Evolutionary conservation across 305 asterid genomes (phyloP).

Genomic region (Fraxinus sp.): DNA sequence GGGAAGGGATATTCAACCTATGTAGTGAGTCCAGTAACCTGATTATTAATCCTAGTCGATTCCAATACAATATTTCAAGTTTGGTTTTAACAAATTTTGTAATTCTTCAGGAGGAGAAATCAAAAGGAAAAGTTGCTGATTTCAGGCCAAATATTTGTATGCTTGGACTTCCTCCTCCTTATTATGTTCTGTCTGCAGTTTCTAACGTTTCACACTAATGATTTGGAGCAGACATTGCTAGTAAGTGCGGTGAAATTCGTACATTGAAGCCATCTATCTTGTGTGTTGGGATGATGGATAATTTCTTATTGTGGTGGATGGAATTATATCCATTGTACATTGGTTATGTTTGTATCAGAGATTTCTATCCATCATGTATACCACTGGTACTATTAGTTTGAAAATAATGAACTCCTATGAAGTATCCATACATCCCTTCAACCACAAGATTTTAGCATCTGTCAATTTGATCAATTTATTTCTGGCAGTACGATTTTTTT

Average conservation of each 20-base stretch:
- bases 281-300: not conserved
- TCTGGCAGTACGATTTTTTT: no score
- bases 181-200: conserved; percentile 64
- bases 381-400: not conserved
- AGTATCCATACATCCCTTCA: not conserved
- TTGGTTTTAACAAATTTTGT: not conserved
- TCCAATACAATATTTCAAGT: not conserved
- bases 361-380: not conserved
- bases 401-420: not conserved
- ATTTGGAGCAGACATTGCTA: conserved; percentile 75
- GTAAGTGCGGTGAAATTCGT: not conserved
- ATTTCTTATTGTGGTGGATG: not conserved
- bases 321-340: not conserved
- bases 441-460: not conserved
- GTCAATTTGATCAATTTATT: not conserved
- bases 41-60: not conserved
- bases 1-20: not conserved
- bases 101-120: conserved; percentile 63
- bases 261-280: not conserved
- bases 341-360: not conserved
- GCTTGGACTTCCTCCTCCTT: conserved; percentile 81
- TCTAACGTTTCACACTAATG: conserved; percentile 72
- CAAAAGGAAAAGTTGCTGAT: conserved; percentile 50
- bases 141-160: conserved; percentile 65
- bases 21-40: not conserved